Percentiles rank a stretch among this genome's conserved stretches.
These are phyloP conservation scores for Penicillium longicatenatum DNA, from an alignment of 495 filamentous ascomycete species.

Conservation along the genomic window DNA sequence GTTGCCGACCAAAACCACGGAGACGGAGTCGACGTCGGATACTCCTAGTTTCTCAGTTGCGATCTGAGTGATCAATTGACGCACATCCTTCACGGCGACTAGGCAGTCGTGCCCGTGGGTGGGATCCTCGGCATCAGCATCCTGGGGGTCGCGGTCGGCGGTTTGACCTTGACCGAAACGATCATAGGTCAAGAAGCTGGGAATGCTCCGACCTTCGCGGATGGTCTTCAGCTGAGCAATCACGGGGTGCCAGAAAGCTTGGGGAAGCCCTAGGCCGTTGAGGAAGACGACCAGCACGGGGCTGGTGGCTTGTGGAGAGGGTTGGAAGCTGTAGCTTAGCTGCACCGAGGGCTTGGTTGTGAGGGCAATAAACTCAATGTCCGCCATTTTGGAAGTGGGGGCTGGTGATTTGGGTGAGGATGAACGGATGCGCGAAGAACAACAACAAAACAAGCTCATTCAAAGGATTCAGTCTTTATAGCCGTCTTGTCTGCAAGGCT, in stretches of 20 bases:
- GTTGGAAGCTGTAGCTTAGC: conserved; percentile 29
- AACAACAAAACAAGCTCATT: background rate
- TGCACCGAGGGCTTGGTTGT: conserved; percentile 31
- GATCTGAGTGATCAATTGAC: conserved; percentile 49
- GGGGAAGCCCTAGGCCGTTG: conserved; percentile 60
- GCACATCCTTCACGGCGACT: conserved; percentile 51
- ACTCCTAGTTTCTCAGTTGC: conserved; percentile 19
- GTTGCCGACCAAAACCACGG: conserved; percentile 55
- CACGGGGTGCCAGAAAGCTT: conserved; percentile 49
- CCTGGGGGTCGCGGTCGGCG: conserved; percentile 53
- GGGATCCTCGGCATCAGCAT: conserved; percentile 37
- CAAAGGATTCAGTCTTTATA: background rate
- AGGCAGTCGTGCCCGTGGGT: conserved; percentile 56
- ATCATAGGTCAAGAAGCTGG: conserved; percentile 62
- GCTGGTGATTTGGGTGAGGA: background rate
- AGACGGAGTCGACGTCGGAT: conserved; percentile 15
- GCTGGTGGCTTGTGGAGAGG: conserved; percentile 15
- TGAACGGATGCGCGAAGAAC: background rate
- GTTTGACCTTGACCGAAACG: conserved; percentile 64
- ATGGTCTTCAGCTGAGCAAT: conserved; percentile 43
- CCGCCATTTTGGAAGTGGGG: conserved; percentile 13
- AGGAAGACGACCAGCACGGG: conserved; percentile 58
- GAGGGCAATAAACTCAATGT: conserved; percentile 21
- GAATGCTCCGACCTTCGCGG: conserved; percentile 27
- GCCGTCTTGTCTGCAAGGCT: background rate